Conservation (phyloP, 2,329 filamentous ascomycete species). For the Colletotrichum tamarilloi region DNA sequence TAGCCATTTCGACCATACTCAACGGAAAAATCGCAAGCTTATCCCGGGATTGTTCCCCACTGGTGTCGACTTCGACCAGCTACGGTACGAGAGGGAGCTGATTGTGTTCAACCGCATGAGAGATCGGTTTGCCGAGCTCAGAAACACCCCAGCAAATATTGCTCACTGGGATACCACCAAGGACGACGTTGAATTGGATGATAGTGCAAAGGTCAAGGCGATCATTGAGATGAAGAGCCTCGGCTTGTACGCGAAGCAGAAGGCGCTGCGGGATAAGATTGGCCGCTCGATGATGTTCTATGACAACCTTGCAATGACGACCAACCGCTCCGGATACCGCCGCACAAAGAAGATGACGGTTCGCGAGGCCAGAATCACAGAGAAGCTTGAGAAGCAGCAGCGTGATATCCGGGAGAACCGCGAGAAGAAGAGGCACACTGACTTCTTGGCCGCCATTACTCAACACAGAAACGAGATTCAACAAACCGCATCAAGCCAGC, state of each 20-base stretch:
- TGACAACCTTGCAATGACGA: slow-evolving; percentile 96
- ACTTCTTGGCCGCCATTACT: slow-evolving; percentile 89
- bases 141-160: slow-evolving; percentile 84
- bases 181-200: slow-evolving; percentile 75
- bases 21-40: slow-evolving; percentile 80
- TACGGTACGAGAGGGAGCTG: slow-evolving; percentile 87
- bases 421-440: slow-evolving; percentile 96
- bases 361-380: slow-evolving; percentile 94
- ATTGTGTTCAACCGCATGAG: slow-evolving; percentile 91
- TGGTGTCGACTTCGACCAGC: slow-evolving; percentile 86
- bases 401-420: slow-evolving; percentile 94
- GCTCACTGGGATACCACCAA: slow-evolving; percentile 87
- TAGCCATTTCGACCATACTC: slow-evolving; percentile 82
- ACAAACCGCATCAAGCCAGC: slow-evolving; percentile 73
- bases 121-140: slow-evolving; percentile 85
- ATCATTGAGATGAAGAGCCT: slow-evolving; percentile 97
- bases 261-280: slow-evolving; percentile 85
- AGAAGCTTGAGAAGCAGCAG: slow-evolving; percentile 99
- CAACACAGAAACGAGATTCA: slow-evolving; percentile 84
- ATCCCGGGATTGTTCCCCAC: slow-evolving; percentile 90
- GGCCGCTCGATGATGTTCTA: slow-evolving; percentile 94
- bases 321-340: slow-evolving; percentile 89
- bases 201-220: slow-evolving; percentile 86
- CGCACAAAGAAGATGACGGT: slow-evolving; percentile 98
- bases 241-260: slow-evolving; percentile 88